Base-by-base conservation (phyloP, 495 filamentous ascomycete genomes). In the Sporormia fimetaria region DNA sequence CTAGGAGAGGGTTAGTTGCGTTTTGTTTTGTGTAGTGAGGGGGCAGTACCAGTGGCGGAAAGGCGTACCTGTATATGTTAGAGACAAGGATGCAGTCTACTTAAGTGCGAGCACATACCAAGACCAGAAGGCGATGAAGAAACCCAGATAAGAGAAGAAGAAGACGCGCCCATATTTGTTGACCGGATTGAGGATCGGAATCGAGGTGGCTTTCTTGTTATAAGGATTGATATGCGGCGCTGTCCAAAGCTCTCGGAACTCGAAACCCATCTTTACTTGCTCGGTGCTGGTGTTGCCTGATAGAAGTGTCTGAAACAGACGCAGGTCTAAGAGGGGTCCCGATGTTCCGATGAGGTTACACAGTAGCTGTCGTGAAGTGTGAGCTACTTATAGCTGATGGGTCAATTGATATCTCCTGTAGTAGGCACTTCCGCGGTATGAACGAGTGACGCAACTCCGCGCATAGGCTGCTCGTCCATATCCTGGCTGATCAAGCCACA, bases 101-200 rank as follows among this genome's bases (percentile, higher is more conserved):
- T 17, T 8, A 8, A 26, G 8, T 21, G 26, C 17, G 16, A 15
- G 27, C 8, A 40, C 47, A 40, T 45, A 51, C 81, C 87, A 96
- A 2, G 84, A 88, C 63, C 85, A 81, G 66, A 96, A 96, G 14
- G 87, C 85, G 42, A 95, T 75, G 75, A 95, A 83, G 66, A 96
- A 96, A 5, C 88, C 87, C 3, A 53, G 21, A 24, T 44, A 53
- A 1, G 44, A 48, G 49, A 53, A 53, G 29, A 53, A 53, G 44
- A 53, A 56, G 7, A 56, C 52, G 16, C 52, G 21, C 32, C 52
- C 52, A 49, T 56, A 52, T 33, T 44, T 49, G 49, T 56, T 26
- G 36, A 56, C 27, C 3, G 52, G 52, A 16, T 56, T 56, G 25
- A 56, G 40, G 10, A 49, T 29, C 2, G 52, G 52, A 17, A 56